Percentiles rank a stretch among this genome's conserved stretches.
Evolutionary conservation across 768 basidiomycete species (phyloP).

Genomic region (Pleurotus ostreatus): DNA sequence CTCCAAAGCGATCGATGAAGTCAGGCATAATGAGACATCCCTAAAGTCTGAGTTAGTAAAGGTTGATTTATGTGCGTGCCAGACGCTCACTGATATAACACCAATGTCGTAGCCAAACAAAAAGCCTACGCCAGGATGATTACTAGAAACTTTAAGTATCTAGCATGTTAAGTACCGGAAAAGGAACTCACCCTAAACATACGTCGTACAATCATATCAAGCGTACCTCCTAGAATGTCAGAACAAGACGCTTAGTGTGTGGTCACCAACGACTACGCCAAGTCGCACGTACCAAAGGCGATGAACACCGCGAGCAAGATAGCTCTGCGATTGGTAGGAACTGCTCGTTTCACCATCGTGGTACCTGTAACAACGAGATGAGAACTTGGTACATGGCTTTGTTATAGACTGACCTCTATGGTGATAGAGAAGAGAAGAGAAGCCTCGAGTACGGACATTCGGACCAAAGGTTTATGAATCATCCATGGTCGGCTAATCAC

Average conservation of each 20-base stretch:
- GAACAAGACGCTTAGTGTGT: constrained; percentile 53
- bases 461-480: not conserved
- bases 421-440: constrained; percentile 13
- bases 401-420: not conserved
- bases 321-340: constrained; percentile 61
- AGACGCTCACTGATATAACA: constrained; percentile 57
- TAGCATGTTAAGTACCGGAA: too few relatives aligned
- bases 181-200: too few relatives aligned
- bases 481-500: not conserved
- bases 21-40: constrained; percentile 81
- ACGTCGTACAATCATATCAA: too few relatives aligned
- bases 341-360: constrained; percentile 30
- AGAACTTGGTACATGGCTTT: not conserved
- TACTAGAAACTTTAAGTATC: not conserved
- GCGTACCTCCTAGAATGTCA: not conserved
- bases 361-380: not conserved
- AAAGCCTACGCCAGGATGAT: constrained; percentile 37
- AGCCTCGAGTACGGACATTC: constrained; percentile 1
- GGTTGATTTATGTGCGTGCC: not conserved
- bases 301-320: constrained; percentile 66
- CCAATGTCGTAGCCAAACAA: constrained; percentile 77
- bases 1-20: constrained; percentile 67
- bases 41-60: not conserved
- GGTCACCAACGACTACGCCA: not conserved
- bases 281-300: constrained; percentile 57